Evolutionary conservation across 768 basidiomycete genomes (phyloP).

Genomic region (Agaricus blazei): DNA sequence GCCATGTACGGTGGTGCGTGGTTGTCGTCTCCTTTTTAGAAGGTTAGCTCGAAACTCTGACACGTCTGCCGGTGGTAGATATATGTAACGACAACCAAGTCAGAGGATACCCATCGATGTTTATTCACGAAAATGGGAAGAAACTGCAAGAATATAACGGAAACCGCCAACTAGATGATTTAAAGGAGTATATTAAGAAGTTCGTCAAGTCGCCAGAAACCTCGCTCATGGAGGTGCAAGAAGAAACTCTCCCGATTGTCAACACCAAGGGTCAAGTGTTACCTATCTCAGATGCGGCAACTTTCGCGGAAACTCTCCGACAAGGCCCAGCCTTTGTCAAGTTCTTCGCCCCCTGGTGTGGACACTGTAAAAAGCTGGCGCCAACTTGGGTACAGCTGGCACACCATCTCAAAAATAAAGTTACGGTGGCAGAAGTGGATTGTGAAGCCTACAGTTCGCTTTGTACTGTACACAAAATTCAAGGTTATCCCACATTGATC

Average conservation of each 20-base stretch:
- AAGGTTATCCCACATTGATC: slow-evolving; percentile 80
- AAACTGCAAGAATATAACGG: slow-evolving; percentile 52
- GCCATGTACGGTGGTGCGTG: slow-evolving; percentile 20
- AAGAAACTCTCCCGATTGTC: slow-evolving; percentile 18
- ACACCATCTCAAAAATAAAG: slow-evolving; percentile 55
- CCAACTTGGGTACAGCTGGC: slow-evolving; percentile 80
- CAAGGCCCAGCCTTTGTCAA: slow-evolving; percentile 45
- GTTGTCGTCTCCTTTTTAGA: neutral
- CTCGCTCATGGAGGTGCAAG: neutral
- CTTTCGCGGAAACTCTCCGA: slow-evolving; percentile 33
- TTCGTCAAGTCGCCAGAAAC: slow-evolving; percentile 23
- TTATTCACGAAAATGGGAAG: slow-evolving; percentile 65
- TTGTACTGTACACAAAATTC: slow-evolving; percentile 62
- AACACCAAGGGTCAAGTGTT: slow-evolving; percentile 35
- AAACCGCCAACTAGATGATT: slow-evolving; percentile 44
- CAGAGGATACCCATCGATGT: slow-evolving; percentile 70
- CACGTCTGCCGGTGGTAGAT: slow-evolving; percentile 39
- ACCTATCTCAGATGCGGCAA: slow-evolving; percentile 23
- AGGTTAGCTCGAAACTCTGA: neutral
- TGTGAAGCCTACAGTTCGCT: slow-evolving; percentile 72
- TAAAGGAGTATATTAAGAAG: slow-evolving; percentile 51
- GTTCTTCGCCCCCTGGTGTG: slow-evolving; percentile 96
- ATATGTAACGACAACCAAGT: slow-evolving; percentile 70
- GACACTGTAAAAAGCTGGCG: slow-evolving; percentile 93
- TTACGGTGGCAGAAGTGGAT: slow-evolving; percentile 83